A percentile compares a stretch with the other conserved stretches of the same genome.
Evolutionary conservation across 75 land plant species (phyloP).

Genomic region (Cryptomeria japonica): DNA sequence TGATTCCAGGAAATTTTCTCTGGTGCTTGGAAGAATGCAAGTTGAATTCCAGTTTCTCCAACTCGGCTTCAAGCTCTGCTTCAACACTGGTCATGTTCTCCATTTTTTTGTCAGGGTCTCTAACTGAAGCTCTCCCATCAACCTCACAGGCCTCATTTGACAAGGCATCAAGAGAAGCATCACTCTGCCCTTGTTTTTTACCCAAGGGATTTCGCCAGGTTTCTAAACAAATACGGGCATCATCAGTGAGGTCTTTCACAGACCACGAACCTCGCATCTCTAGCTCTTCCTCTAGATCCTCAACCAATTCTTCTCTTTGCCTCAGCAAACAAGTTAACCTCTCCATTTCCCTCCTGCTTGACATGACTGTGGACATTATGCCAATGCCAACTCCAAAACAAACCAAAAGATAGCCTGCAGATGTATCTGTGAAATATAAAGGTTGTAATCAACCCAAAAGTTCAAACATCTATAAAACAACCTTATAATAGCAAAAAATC

Average conservation of each 20-base stretch:
- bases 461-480: not conserved
- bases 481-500: not conserved
- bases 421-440: conserved; percentile 25
- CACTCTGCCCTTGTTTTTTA: not conserved
- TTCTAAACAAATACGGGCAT: conserved; percentile 9
- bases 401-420: conserved; percentile 35
- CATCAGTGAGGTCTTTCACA: conserved; percentile 53
- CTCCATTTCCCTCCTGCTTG: conserved; percentile 49
- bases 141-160: conserved; percentile 12
- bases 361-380: conserved; percentile 36
- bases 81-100: conserved; percentile 72
- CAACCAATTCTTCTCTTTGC: conserved; percentile 59
- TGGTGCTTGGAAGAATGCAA: conserved; percentile 40
- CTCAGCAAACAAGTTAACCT: conserved; percentile 58
- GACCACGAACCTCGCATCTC: conserved; percentile 59
- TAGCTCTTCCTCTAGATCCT: conserved; percentile 82
- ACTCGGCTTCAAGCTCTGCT: conserved; percentile 90
- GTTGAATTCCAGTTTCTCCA: conserved; percentile 66
- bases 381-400: conserved; percentile 83
- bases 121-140: conserved; percentile 1
- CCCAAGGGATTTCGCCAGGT: not conserved
- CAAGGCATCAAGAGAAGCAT: not conserved
- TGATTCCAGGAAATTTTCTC: conserved; percentile 22
- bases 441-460: not conserved
- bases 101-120: conserved; percentile 6